Evolutionary conservation across 2,329 filamentous ascomycete genomes (phyloP).

Genomic region (Fonsecaea multimorphosa): DNA sequence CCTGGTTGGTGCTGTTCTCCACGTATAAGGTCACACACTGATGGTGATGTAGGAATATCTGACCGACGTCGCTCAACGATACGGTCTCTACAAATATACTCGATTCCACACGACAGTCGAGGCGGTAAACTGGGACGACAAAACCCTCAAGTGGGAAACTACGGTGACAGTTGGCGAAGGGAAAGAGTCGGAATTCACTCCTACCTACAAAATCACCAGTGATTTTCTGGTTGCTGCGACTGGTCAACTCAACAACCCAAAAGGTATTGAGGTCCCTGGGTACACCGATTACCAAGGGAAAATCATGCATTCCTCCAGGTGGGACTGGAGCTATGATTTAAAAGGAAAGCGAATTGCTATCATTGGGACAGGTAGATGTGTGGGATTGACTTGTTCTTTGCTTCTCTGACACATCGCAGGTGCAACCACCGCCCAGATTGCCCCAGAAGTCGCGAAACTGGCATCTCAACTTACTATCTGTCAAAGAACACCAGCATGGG

Average conservation of each 20-base stretch:
- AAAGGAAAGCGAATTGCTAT: conserved; percentile 61
- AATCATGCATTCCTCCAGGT: conserved; percentile 42
- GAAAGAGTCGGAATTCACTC: conserved; percentile 64
- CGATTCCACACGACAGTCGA: conserved; percentile 64
- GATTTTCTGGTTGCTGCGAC: conserved; percentile 65
- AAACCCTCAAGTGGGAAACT: conserved; percentile 59
- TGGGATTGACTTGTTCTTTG: background rate
- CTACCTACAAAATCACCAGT: conserved; percentile 59
- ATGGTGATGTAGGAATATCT: conserved; percentile 55
- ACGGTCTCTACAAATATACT: conserved; percentile 60
- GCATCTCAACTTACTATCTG: conserved; percentile 60
- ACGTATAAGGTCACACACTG: conserved; percentile 3
- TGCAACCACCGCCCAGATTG: conserved; percentile 64
- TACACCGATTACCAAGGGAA: conserved; percentile 41
- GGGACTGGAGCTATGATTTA: conserved; percentile 60
- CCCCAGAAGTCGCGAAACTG: conserved; percentile 61
- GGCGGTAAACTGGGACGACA: conserved; percentile 62
- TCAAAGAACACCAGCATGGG: conserved; percentile 65
- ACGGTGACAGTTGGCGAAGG: conserved; percentile 57
- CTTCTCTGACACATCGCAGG: conserved; percentile 44
- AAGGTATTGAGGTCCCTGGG: conserved; percentile 42
- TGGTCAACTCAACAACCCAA: conserved; percentile 63
- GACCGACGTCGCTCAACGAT: conserved; percentile 42
- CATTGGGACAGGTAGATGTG: conserved; percentile 63
- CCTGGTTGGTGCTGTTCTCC: conserved; percentile 45